phyloP scores from a whole-genome alignment of 78 protist species.

The Dictyostelium brefeldianum region DNA sequence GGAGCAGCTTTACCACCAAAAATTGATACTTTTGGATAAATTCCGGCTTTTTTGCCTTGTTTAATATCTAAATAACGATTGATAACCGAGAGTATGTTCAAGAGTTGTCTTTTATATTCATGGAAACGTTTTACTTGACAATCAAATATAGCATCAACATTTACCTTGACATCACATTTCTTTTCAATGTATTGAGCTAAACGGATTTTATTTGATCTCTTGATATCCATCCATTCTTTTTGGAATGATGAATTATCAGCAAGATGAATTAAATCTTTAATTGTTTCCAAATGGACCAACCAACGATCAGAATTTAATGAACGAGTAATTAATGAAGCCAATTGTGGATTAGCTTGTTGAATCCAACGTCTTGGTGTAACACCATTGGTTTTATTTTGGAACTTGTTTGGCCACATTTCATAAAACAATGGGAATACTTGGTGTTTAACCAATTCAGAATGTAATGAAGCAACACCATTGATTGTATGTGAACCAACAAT shows the following conservation, averaged over 20 bases:
- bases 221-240: conserved; percentile 81
- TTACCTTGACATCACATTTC: conserved; percentile 75
- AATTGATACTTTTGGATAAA: conserved; percentile 84
- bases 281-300: conserved; percentile 86
- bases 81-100: conserved; percentile 88
- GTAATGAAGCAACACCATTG: conserved; percentile 97
- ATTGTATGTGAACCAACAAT: conserved; percentile 92
- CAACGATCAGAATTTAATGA: conserved; percentile 87
- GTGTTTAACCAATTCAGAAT: conserved; percentile 91
- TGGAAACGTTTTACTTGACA: conserved; percentile 97
- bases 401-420: conserved; percentile 92
- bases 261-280: conserved; percentile 63
- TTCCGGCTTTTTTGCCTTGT: not conserved
- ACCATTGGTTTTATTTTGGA: conserved; percentile 97
- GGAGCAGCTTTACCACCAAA: conserved; percentile 98
- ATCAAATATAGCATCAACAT: conserved; percentile 92
- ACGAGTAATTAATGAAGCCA: conserved; percentile 85
- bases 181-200: conserved; percentile 88
- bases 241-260: conserved; percentile 87
- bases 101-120: conserved; percentile 98
- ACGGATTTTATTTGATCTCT: conserved; percentile 86
- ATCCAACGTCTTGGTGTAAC: conserved; percentile 98
- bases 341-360: conserved; percentile 88
- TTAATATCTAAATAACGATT: conserved; percentile 70
- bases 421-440: conserved; percentile 88